Conservation (phyloP, 2,329 filamentous ascomycete species). For the Fusarium globosum region DNA sequence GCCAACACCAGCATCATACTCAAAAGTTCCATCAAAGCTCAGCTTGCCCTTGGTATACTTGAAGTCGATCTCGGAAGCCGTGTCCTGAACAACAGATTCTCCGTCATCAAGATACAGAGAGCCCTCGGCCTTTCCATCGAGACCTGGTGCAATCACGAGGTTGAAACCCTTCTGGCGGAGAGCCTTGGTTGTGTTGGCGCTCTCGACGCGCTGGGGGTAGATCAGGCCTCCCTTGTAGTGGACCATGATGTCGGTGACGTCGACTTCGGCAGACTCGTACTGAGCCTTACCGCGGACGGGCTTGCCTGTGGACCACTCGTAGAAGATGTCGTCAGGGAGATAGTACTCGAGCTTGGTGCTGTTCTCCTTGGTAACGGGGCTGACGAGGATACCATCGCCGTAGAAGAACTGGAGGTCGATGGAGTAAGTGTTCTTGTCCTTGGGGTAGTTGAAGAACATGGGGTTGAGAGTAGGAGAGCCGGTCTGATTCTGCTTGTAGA, state of each 20-base stretch:
- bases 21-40: constrained; percentile 63
- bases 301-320: constrained; percentile 61
- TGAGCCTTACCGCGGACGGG: constrained; percentile 52
- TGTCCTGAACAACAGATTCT: constrained; percentile 68
- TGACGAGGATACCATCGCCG: constrained; percentile 58
- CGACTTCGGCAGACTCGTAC: constrained; percentile 48
- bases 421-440: constrained; percentile 55
- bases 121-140: constrained; percentile 71
- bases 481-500: constrained; percentile 68
- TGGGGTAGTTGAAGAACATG: constrained; percentile 75
- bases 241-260: constrained; percentile 67
- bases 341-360: constrained; percentile 57
- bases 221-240: constrained; percentile 73
- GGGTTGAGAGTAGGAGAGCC: constrained; percentile 76
- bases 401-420: constrained; percentile 63
- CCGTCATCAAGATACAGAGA: constrained; percentile 81
- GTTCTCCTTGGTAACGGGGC: constrained; percentile 58
- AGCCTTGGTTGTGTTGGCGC: constrained; percentile 71
- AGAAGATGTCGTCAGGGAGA: constrained; percentile 61
- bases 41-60: constrained; percentile 65
- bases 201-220: constrained; percentile 65
- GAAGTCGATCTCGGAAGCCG: constrained; percentile 69
- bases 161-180: constrained; percentile 74
- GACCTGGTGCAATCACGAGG: constrained; percentile 72
- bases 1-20: constrained; percentile 58